Conservation (phyloP, 108 stramenopile genomes). For the Cyclotella atomus region DNA sequence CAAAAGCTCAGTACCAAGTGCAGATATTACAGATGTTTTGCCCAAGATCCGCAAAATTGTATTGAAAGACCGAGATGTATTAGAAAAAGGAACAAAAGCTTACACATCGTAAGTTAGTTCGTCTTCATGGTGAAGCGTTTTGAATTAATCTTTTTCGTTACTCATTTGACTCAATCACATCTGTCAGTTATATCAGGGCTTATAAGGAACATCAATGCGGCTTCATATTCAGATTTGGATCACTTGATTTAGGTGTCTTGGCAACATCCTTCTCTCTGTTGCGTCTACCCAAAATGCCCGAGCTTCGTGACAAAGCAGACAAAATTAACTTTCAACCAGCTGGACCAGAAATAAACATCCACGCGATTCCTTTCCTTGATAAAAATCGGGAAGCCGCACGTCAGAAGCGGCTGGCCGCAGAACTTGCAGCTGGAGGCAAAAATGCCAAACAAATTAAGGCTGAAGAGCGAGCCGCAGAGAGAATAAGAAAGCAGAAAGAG, state of each 20-base stretch:
- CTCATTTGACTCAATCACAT: no score
- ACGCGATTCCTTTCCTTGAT: slow-evolving; percentile 88
- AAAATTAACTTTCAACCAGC: slow-evolving; percentile 76
- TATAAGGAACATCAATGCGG: slow-evolving; percentile 96
- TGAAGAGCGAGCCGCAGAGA: slow-evolving; percentile 81
- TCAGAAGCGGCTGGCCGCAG: slow-evolving; percentile 85
- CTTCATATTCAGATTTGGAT: slow-evolving; percentile 91
- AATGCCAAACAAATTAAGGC: slow-evolving; percentile 92
- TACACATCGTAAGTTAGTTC: slow-evolving; percentile 70
- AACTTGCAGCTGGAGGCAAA: slow-evolving; percentile 89
- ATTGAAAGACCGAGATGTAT: slow-evolving; percentile 90
- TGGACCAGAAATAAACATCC: slow-evolving; percentile 81
- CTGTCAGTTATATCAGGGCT: slow-evolving; percentile 77
- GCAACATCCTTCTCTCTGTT: slow-evolving; percentile 93
- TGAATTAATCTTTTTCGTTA: no score
- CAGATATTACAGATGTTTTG: slow-evolving; percentile 62
- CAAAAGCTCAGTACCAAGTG: slow-evolving; percentile 35
- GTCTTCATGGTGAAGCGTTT: no score
- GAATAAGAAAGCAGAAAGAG: slow-evolving; percentile 62
- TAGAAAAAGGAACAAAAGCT: slow-evolving; percentile 97
- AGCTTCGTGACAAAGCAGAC: slow-evolving; percentile 72
- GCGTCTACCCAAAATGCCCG: slow-evolving; percentile 97
- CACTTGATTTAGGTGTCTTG: slow-evolving; percentile 87
- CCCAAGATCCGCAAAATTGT: slow-evolving; percentile 70
- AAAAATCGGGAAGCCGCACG: slow-evolving; percentile 89